Evolutionary conservation across 257 asterid species (phyloP).

Genomic region (Salvia splendens): DNA sequence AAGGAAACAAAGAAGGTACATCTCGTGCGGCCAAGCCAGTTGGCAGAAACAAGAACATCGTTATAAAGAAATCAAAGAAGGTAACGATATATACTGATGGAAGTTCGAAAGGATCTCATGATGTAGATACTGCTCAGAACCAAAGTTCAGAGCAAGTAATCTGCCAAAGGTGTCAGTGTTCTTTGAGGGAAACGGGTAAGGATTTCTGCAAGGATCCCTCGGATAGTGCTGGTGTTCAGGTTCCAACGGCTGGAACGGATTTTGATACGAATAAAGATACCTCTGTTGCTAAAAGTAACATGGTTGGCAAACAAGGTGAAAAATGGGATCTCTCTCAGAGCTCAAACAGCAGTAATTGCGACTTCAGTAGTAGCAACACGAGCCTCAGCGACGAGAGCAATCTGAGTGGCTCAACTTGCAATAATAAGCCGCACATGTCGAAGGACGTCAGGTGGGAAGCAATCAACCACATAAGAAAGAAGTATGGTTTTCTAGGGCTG

Average conservation of each 20-base stretch:
- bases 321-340: slow-evolving; percentile 75
- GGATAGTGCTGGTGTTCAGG: slow-evolving; percentile 25
- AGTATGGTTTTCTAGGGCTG: slow-evolving; percentile 50
- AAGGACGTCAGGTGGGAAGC: slow-evolving; percentile 55
- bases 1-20: slow-evolving; percentile 51
- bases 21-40: slow-evolving; percentile 58
- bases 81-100: slow-evolving; percentile 35
- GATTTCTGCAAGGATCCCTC: slow-evolving; percentile 39
- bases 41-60: slow-evolving; percentile 54
- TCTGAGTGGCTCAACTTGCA: slow-evolving; percentile 58
- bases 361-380: slow-evolving; percentile 74
- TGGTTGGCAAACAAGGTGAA: slow-evolving; percentile 41
- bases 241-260: slow-evolving; percentile 26
- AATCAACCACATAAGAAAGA: slow-evolving; percentile 39
- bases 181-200: slow-evolving; percentile 47
- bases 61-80: slow-evolving; percentile 55
- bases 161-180: slow-evolving; percentile 84
- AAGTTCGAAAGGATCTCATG: slow-evolving; percentile 32
- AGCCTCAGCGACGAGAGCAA: slow-evolving; percentile 81
- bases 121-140: slow-evolving; percentile 32
- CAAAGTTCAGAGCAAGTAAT: slow-evolving; percentile 44
- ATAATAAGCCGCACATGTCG: slow-evolving; percentile 89
- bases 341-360: slow-evolving; percentile 78
- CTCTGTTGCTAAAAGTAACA: slow-evolving; percentile 37
- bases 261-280: slow-evolving; percentile 34